Evolutionary conservation across 345 rosid genomes (phyloP).

Genomic region (Citrus hindsii): DNA sequence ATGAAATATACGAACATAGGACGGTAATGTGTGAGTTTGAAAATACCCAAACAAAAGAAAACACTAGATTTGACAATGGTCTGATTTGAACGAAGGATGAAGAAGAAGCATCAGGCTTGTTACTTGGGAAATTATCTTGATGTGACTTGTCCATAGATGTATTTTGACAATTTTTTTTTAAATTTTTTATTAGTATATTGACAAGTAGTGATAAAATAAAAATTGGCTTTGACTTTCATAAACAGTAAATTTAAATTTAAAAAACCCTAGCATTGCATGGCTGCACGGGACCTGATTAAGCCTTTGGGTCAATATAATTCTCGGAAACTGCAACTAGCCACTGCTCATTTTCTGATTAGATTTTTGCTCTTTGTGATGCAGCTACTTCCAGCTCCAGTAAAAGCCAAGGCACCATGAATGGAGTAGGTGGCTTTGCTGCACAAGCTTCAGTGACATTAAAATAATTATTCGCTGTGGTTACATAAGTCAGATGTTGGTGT

Average conservation of each 20-base stretch:
- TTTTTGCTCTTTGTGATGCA: conserved; percentile 28
- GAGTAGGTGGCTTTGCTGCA: conserved; percentile 8
- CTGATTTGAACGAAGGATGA: not conserved
- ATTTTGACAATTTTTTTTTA: too few relatives aligned
- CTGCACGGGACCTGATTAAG: not conserved
- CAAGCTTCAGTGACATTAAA: conserved; percentile 21
- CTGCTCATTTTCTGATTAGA: not conserved
- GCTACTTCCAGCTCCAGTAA: conserved; percentile 66
- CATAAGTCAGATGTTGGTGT: conserved; percentile 26
- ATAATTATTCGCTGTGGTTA: conserved; percentile 22
- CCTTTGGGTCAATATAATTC: not conserved
- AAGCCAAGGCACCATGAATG: conserved; percentile 49
- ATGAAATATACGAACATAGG: not conserved
- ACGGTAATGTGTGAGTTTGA: too few relatives aligned
- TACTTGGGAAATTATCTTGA: not conserved
- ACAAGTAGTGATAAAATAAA: not conserved
- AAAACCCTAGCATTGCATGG: not conserved
- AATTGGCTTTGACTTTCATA: not conserved
- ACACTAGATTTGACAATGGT: not conserved
- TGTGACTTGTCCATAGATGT: not conserved
- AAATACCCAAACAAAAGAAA: not conserved
- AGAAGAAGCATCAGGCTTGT: not conserved
- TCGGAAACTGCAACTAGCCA: not conserved
- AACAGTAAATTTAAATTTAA: not conserved
- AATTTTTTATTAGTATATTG: not conserved